Evolutionary conservation across 305 asterid species (phyloP).

Genomic region (Rubia tinctorum): DNA sequence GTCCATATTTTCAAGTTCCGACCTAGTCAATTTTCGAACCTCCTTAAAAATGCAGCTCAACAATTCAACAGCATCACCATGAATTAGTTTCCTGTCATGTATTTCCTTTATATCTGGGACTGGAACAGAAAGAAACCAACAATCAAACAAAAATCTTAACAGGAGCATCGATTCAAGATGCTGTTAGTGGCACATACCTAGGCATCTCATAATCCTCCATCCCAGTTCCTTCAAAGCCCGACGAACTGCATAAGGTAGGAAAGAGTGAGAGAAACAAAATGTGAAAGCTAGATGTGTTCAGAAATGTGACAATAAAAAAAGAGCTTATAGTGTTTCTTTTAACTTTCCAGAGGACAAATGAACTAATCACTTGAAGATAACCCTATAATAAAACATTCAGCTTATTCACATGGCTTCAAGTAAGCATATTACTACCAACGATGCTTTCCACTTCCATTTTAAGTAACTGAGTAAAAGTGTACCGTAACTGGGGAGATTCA

Average conservation of each 20-base stretch:
- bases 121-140: background rate
- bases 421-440: background rate
- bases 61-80: conserved; percentile 26
- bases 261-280: background rate
- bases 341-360: background rate
- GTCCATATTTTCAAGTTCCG: conserved; percentile 30
- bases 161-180: background rate
- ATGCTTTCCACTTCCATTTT: background rate
- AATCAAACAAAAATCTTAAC: background rate
- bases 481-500: background rate
- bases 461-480: background rate
- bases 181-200: conserved; percentile 2
- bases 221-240: background rate
- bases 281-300: background rate
- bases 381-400: background rate
- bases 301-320: background rate
- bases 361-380: background rate
- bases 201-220: conserved; percentile 20
- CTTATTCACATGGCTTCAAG: background rate
- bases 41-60: conserved; percentile 27
- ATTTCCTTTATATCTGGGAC: conserved; percentile 34
- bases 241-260: conserved; percentile 4
- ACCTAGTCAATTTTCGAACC: conserved; percentile 14
- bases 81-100: conserved; percentile 29
- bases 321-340: background rate